phyloP scores from a whole-genome alignment of 805 yeast genomes.

The Lipomyces orientalis region DNA sequence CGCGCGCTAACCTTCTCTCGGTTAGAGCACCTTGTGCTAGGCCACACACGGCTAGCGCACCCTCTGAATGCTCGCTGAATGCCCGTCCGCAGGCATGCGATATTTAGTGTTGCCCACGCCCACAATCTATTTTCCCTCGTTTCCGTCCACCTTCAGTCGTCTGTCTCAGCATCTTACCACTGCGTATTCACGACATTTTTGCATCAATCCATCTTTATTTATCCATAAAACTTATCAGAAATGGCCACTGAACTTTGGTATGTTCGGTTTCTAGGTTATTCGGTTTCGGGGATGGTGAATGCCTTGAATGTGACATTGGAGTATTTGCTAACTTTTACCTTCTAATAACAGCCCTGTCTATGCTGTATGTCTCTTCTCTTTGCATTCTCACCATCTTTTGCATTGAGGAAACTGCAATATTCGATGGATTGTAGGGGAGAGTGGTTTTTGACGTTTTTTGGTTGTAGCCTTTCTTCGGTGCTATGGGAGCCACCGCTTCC shows the following conservation, averaged over 20 bases:
- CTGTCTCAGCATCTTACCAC: slow-evolving; percentile 8
- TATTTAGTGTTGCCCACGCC: slow-evolving; percentile 32
- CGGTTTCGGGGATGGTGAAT: neutral
- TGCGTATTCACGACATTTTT: slow-evolving; percentile 16
- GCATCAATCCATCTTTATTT: slow-evolving; percentile 9
- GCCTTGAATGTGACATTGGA: neutral
- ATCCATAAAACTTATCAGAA: slow-evolving; percentile 22
- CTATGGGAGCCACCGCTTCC: slow-evolving; percentile 99
- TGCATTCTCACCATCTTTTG: neutral
- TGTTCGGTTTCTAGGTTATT: slow-evolving; percentile 45
- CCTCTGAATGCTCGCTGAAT: neutral
- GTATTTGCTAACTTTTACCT: slow-evolving; percentile 22
- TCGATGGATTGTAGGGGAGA: neutral
- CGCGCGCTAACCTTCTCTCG: slow-evolving; percentile 11
- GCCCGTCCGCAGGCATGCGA: slow-evolving; percentile 23
- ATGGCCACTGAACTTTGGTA: slow-evolving; percentile 79
- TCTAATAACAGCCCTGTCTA: slow-evolving; percentile 64
- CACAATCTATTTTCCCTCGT: slow-evolving; percentile 20
- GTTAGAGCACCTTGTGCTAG: slow-evolving; percentile 6
- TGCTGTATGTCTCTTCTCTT: slow-evolving; percentile 54
- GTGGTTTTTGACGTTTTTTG: slow-evolving; percentile 19
- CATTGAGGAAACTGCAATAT: neutral
- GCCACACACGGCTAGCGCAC: slow-evolving; percentile 21
- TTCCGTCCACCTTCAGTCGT: slow-evolving; percentile 9
- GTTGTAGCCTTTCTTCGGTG: slow-evolving; percentile 91